Conservation (phyloP, 1,284 basidiomycete species). For the Puccinia polysora region DNA sequence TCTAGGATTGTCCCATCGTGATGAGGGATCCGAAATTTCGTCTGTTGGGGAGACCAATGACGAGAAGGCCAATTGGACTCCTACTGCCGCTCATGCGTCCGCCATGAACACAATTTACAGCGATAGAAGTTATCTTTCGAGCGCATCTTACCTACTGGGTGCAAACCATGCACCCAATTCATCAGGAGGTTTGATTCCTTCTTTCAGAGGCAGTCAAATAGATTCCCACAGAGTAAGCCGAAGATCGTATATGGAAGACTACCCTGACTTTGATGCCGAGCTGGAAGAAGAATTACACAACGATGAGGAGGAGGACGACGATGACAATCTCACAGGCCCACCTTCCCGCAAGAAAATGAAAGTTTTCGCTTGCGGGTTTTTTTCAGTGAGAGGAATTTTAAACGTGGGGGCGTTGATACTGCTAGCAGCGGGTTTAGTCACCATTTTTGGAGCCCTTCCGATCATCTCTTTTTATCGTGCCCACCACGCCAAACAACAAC, state of each 20-base stretch:
- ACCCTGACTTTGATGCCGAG: conserved; percentile 23
- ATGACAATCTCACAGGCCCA: conserved; percentile 25
- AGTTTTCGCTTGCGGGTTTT: neutral
- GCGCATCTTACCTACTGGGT: conserved; percentile 4
- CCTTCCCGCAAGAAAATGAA: neutral
- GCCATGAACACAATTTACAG: conserved; percentile 2
- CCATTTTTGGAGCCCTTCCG: conserved; percentile 27
- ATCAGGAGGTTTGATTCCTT: neutral
- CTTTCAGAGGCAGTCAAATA: conserved; percentile 1
- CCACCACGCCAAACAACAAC: conserved; percentile 8
- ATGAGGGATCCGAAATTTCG: neutral
- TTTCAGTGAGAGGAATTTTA: conserved; percentile 33
- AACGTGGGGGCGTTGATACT: conserved; percentile 28
- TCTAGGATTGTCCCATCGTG: neutral
- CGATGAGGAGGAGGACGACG: conserved; percentile 33
- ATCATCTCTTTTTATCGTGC: conserved; percentile 11
- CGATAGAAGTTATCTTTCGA: conserved; percentile 5
- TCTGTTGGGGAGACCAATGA: neutral
- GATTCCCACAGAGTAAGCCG: conserved; percentile 25
- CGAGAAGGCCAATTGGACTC: neutral
- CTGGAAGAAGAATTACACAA: conserved; percentile 25
- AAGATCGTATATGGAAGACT: conserved; percentile 32
- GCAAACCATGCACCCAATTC: neutral
- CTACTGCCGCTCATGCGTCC: neutral
- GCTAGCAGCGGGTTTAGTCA: conserved; percentile 22